Evolutionary conservation across 75 land plant genomes (phyloP).

Genomic region (Cunninghamia lanceolata): DNA sequence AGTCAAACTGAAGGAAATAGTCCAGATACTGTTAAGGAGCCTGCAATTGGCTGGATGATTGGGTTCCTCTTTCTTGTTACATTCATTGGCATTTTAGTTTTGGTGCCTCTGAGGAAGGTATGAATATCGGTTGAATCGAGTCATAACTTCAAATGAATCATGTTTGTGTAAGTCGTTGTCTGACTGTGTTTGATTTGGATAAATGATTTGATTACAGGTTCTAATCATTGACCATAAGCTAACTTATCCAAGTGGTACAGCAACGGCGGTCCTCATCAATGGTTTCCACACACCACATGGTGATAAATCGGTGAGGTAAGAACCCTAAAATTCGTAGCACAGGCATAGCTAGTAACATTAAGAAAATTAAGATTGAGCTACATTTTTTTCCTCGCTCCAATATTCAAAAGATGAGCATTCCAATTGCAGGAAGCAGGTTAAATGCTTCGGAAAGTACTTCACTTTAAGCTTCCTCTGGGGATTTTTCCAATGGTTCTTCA

Average conservation of each 20-base stretch:
- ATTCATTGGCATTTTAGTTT: slow-evolving; percentile 75
- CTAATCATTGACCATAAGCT: neutral
- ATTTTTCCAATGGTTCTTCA: slow-evolving; percentile 88
- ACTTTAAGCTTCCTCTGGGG: slow-evolving; percentile 76
- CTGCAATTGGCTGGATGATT: slow-evolving; percentile 83
- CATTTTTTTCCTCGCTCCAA: neutral
- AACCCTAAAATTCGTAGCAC: neutral
- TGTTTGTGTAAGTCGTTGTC: neutral
- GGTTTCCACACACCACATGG: slow-evolving; percentile 35
- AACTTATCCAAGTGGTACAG: slow-evolving; percentile 27
- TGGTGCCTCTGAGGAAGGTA: slow-evolving; percentile 94
- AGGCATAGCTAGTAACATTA: neutral
- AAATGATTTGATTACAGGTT: neutral
- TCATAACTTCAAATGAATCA: neutral
- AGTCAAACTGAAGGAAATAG: slow-evolving; percentile 54
- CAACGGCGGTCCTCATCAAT: slow-evolving; percentile 41
- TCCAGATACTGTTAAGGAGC: slow-evolving; percentile 65
- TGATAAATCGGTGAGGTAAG: slow-evolving; percentile 16
- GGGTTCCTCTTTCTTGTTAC: slow-evolving; percentile 66
- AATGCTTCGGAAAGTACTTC: slow-evolving; percentile 59
- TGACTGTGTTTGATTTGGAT: neutral
- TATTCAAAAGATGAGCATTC: neutral
- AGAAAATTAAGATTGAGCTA: neutral
- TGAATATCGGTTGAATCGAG: neutral
- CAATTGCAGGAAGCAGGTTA: neutral